Percentiles rank a stretch among this genome's conserved stretches.
Conservation (phyloP, 2,329 filamentous ascomycete species). For the Proliferodiscus dingleyae region DNA sequence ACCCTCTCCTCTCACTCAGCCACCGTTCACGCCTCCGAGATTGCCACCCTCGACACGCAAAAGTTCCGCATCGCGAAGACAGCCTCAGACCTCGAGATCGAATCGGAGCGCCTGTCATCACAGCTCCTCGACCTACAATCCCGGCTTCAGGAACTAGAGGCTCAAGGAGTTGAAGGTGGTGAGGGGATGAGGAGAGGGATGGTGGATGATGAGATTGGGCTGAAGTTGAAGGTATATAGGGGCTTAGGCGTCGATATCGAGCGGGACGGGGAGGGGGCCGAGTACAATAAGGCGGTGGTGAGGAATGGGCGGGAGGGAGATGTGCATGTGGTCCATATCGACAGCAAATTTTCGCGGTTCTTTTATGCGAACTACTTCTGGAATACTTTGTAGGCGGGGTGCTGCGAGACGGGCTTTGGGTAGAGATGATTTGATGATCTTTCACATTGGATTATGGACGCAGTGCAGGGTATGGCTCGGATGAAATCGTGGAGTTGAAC, state of each 20-base stretch:
- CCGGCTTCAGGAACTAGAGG: conserved; percentile 74
- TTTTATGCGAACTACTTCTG: conserved; percentile 98
- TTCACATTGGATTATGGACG: no score
- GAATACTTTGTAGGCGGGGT: conserved; percentile 63
- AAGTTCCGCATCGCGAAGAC: conserved; percentile 95
- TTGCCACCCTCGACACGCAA: conserved; percentile 81
- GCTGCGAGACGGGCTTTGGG: not conserved
- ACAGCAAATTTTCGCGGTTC: conserved; percentile 83
- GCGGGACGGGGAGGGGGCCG: conserved; percentile 63
- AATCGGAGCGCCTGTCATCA: conserved; percentile 82
- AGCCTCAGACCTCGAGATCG: conserved; percentile 82
- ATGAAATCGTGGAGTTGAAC: not conserved
- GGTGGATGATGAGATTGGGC: conserved; percentile 58
- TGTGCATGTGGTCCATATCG: conserved; percentile 90
- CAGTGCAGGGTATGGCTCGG: not conserved
- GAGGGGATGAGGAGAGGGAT: conserved; percentile 36
- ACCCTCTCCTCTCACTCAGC: conserved; percentile 71
- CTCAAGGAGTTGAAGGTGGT: conserved; percentile 78
- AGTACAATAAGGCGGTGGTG: conserved; percentile 81
- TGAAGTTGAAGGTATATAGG: conserved; percentile 87
- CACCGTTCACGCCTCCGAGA: conserved; percentile 74
- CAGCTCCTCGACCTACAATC: conserved; percentile 72
- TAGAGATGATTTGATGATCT: no score
- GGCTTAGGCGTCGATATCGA: conserved; percentile 88
- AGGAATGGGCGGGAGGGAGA: conserved; percentile 83